Percentiles rank a stretch among this genome's conserved stretches.
These are phyloP conservation scores for slime mould (Dictyostelium discoideum) DNA, from an alignment of 78 protist species.

Conservation along the genomic window DNA sequence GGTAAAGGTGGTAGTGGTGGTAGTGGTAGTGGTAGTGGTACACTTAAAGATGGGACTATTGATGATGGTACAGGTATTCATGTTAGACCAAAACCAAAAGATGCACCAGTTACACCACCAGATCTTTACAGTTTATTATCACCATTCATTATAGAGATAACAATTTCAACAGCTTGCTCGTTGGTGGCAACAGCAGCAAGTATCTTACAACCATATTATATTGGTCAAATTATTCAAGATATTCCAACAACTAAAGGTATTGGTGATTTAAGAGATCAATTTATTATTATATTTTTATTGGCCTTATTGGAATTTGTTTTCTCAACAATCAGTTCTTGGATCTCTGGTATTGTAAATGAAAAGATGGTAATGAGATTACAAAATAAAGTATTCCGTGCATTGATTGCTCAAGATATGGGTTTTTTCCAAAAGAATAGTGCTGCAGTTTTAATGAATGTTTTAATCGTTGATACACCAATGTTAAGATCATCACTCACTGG, in stretches of 20 bases:
- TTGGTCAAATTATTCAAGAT: slow-evolving; percentile 72
- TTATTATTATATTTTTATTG: slow-evolving; percentile 46
- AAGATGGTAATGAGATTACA: slow-evolving; percentile 54
- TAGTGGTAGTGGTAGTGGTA: neutral
- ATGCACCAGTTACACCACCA: slow-evolving; percentile 39
- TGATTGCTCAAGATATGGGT: slow-evolving; percentile 66
- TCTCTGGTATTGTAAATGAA: slow-evolving; percentile 74
- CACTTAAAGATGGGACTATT: neutral
- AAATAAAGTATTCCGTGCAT: slow-evolving; percentile 49
- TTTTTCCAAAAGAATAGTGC: slow-evolving; percentile 67
- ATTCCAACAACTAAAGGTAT: slow-evolving; percentile 60
- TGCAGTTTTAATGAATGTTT: slow-evolving; percentile 43
- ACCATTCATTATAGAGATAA: slow-evolving; percentile 39
- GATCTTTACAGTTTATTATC: slow-evolving; percentile 43
- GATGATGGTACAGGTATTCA: slow-evolving; percentile 14
- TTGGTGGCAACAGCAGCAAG: slow-evolving; percentile 48
- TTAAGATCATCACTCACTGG: slow-evolving; percentile 63
- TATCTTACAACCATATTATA: slow-evolving; percentile 70
- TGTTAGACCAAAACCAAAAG: slow-evolving; percentile 5
- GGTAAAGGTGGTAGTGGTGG: neutral
- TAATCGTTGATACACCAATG: slow-evolving; percentile 74
- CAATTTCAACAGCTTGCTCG: slow-evolving; percentile 54
- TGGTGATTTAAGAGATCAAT: neutral
- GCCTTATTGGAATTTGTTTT: slow-evolving; percentile 56
- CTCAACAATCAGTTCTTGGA: slow-evolving; percentile 64